Percentiles rank a stretch among this genome's conserved stretches.
phyloP scores from a whole-genome alignment of 352 stramenopile genomes.

The Thalassiosira mediterranea region DNA sequence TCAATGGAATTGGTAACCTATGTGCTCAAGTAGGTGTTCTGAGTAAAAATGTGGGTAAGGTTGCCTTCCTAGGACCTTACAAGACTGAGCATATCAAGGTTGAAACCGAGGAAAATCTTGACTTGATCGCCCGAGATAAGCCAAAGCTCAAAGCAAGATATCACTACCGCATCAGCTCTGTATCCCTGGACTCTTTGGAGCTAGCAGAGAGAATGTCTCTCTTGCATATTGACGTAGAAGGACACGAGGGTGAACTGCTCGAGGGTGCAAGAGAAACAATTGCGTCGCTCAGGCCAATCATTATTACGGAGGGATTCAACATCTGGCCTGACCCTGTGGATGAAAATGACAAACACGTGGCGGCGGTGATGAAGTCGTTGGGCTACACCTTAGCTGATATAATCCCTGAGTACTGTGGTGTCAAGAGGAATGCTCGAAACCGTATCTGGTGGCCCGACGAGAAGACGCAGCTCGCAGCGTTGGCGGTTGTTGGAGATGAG shows the following conservation, averaged over 20 bases:
- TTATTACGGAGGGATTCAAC: conserved; percentile 3
- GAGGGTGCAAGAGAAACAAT: conserved; percentile 5
- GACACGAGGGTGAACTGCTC: conserved; percentile 7
- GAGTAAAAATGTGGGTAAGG: conserved; percentile 1
- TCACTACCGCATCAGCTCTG: not conserved
- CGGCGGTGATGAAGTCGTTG: not conserved
- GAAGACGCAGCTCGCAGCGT: too few species aligned
- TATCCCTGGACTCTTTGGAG: conserved; percentile 8
- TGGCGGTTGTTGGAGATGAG: too few species aligned
- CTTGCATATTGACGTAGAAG: conserved; percentile 12
- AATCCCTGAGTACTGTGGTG: not conserved
- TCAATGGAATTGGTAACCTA: conserved; percentile 8
- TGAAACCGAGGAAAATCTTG: not conserved
- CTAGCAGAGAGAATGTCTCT: not conserved
- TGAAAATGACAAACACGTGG: not conserved
- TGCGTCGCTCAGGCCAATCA: not conserved
- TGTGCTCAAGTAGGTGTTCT: conserved; percentile 10
- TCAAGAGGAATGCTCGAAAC: not conserved
- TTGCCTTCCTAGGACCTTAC: not conserved
- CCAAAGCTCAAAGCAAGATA: not conserved
- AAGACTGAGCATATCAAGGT: conserved; percentile 10
- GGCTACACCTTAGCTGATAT: not conserved
- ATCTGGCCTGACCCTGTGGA: not conserved
- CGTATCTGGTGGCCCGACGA: conserved; percentile 1
- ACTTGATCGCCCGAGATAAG: not conserved